phyloP scores from a whole-genome alignment of 2,329 filamentous ascomycete species.

The Aureobasidium lini region DNA sequence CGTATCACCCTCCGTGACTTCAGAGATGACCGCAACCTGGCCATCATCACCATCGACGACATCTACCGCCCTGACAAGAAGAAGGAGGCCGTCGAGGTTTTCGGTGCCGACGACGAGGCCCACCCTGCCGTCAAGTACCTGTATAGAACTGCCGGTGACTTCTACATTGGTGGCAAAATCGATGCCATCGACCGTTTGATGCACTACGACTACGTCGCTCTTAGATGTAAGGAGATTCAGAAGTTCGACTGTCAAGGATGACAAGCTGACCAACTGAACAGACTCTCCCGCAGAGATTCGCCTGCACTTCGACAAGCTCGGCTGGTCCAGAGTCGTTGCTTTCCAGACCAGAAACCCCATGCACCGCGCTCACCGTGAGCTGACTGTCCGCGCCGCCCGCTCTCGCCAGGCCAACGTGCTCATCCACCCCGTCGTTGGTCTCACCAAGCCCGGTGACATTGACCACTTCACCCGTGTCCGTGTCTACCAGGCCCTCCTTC shows the following conservation, averaged over 20 bases:
- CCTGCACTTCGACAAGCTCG: conserved; percentile 97
- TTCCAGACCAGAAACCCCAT: conserved; percentile 99
- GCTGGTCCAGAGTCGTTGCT: conserved; percentile 94
- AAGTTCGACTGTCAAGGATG: not conserved
- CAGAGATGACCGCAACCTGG: conserved; percentile 91
- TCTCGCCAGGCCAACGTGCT: conserved; percentile 96
- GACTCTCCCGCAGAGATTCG: conserved; percentile 92
- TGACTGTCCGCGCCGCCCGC: conserved; percentile 93
- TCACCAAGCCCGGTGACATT: conserved; percentile 98
- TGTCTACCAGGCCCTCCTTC: conserved; percentile 94
- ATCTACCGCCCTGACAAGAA: conserved; percentile 92
- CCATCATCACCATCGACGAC: conserved; percentile 91
- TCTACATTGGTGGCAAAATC: conserved; percentile 91
- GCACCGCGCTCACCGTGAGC: conserved; percentile 96
- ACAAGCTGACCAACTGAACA: conserved; percentile 29
- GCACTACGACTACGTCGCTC: conserved; percentile 97
- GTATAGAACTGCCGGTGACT: conserved; percentile 70
- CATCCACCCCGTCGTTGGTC: conserved; percentile 95
- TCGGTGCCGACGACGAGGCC: conserved; percentile 71
- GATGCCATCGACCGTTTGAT: conserved; percentile 91
- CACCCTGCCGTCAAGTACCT: conserved; percentile 93
- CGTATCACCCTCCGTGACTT: conserved; percentile 88
- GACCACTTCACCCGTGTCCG: conserved; percentile 99
- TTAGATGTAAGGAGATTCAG: conserved; percentile 59
- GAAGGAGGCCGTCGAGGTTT: conserved; percentile 88